A percentile compares a stretch with the other conserved stretches of the same genome.
phyloP scores from a whole-genome alignment of 805 yeast genomes.

The Wickerhamiella allomyrinae region DNA sequence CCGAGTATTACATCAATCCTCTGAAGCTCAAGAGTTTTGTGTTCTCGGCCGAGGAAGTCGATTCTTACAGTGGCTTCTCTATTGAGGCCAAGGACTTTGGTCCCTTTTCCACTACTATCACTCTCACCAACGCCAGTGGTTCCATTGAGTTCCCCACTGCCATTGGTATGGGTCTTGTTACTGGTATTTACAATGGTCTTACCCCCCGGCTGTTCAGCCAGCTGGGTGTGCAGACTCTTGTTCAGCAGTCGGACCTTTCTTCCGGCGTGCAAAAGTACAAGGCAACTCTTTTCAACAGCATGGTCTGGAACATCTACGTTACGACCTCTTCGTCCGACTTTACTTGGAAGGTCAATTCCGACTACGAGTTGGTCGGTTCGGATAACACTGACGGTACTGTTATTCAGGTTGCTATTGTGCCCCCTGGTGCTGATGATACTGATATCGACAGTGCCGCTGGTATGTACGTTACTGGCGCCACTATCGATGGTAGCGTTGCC shows the following conservation, averaged over 20 bases:
- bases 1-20: conserved; percentile 40
- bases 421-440: conserved; percentile 27
- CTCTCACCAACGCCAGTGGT: conserved; percentile 21
- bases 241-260: conserved; percentile 22
- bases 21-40: conserved; percentile 38
- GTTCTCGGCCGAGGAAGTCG: conserved; percentile 38
- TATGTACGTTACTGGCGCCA: conserved; percentile 39
- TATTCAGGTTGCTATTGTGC: conserved; percentile 40
- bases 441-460: conserved; percentile 58
- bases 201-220: conserved; percentile 34
- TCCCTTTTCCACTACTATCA: conserved; percentile 37
- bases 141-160: conserved; percentile 42
- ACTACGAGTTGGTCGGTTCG: conserved; percentile 27
- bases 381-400: conserved; percentile 26
- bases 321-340: conserved; percentile 26
- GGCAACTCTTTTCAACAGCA: conserved; percentile 28
- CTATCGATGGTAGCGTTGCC: conserved; percentile 33
- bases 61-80: conserved; percentile 24
- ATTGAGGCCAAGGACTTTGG: conserved; percentile 35
- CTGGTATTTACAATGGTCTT: conserved; percentile 41
- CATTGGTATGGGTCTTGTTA: conserved; percentile 73
- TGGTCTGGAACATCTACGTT: conserved; percentile 40
- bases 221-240: conserved; percentile 32
- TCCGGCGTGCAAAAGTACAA: conserved; percentile 25
- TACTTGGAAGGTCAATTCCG: conserved; percentile 24